Percentiles rank a stretch among this genome's conserved stretches.
Conservation (phyloP, 2,329 filamentous ascomycete genomes). For the Colletotrichum salicis region DNA sequence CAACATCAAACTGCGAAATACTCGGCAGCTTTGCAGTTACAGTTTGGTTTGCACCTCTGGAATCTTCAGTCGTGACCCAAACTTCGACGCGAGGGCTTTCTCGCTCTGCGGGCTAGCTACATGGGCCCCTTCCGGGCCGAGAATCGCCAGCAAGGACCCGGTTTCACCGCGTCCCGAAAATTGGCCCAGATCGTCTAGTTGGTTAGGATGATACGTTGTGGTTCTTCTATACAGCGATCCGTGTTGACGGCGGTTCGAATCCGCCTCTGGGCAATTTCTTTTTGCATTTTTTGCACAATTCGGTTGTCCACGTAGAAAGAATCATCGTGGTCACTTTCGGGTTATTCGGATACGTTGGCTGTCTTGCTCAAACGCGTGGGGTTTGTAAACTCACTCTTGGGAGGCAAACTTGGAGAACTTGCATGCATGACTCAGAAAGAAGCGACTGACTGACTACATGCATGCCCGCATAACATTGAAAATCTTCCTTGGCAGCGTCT, state of each 20-base stretch:
- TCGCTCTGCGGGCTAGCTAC: background rate
- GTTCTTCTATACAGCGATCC: conserved; percentile 31
- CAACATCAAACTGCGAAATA: background rate
- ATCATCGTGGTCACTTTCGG: background rate
- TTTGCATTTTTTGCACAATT: background rate
- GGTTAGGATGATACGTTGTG: conserved; percentile 37
- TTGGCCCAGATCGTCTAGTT: conserved; percentile 36
- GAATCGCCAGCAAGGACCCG: background rate
- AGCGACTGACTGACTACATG: background rate
- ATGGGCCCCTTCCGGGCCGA: background rate
- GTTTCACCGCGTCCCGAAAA: background rate
- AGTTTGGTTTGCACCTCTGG: background rate
- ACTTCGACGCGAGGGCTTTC: background rate
- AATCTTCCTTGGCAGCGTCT: background rate
- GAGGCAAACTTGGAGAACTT: too few species aligned
- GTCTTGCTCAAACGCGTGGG: too few species aligned
- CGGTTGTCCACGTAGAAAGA: background rate
- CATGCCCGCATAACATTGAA: background rate
- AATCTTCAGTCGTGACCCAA: too few species aligned
- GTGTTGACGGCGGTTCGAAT: conserved; percentile 37
- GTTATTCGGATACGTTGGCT: too few species aligned
- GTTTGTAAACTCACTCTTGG: too few species aligned
- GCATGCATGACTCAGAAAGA: background rate
- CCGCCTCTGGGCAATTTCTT: conserved; percentile 31
- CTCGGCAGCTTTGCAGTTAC: background rate